Conservation (phyloP, 2,329 filamentous ascomycete species). For the Fusarium brevicatenulatum region DNA sequence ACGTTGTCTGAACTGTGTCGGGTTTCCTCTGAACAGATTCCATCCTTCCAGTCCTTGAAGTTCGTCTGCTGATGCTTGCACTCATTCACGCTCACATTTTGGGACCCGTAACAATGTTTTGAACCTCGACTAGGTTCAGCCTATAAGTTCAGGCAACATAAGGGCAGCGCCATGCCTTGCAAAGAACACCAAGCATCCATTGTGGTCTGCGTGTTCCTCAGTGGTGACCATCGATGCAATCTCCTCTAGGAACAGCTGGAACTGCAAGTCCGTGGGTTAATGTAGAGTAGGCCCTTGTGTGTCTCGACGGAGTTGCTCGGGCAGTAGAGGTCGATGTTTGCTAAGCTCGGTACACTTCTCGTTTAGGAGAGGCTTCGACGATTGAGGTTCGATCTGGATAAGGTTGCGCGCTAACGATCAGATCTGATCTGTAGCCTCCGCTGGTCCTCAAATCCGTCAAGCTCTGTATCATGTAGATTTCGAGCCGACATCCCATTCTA, state of each 20-base stretch:
- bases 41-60: fast-evolving
- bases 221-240: fast-evolving
- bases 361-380: too few relatives aligned
- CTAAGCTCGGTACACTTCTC: too few relatives aligned
- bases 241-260: fast-evolving
- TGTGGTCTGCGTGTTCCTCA: fast-evolving
- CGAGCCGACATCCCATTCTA: too few relatives aligned
- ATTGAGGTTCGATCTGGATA: too few relatives aligned
- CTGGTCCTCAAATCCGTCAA: too few relatives aligned
- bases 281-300: fast-evolving
- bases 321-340: not conserved
- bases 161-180: fast-evolving
- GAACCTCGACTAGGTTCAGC: fast-evolving
- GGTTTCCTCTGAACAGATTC: fast-evolving
- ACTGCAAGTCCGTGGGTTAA: fast-evolving
- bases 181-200: fast-evolving
- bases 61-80: not conserved
- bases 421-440: too few relatives aligned
- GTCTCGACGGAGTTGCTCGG: fast-evolving
- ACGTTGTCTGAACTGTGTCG: fast-evolving
- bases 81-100: fast-evolving
- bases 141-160: fast-evolving
- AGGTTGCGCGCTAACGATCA: too few relatives aligned
- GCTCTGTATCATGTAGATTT: too few relatives aligned
- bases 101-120: fast-evolving